A percentile compares a stretch with the other conserved stretches of the same genome.
Evolutionary conservation across 208 protist genomes (phyloP).

Genomic region (Crithidia thermophila): DNA sequence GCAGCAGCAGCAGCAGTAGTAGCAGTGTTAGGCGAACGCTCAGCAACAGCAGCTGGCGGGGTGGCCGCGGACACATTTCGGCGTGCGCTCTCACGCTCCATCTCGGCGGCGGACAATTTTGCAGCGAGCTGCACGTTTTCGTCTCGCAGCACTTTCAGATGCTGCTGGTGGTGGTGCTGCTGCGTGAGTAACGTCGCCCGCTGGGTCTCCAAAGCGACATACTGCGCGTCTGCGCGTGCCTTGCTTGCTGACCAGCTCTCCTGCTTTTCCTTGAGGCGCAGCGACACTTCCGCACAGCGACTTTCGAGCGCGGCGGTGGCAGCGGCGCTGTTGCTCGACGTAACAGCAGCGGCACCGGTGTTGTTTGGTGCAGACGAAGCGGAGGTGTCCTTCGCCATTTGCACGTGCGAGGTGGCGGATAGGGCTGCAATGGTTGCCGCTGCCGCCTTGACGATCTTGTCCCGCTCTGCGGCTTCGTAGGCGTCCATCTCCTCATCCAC

Average conservation of each 20-base stretch:
- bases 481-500: conserved; percentile 66
- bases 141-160: conserved; percentile 9
- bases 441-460: conserved; percentile 27
- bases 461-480: conserved; percentile 41
- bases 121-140: conserved; percentile 10
- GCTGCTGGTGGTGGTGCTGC: conserved; percentile 16
- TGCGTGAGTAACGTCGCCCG: conserved; percentile 6
- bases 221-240: conserved; percentile 8
- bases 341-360: background rate
- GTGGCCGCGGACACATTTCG: background rate
- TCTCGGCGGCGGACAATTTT: background rate
- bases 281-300: conserved; percentile 16
- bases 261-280: conserved; percentile 21
- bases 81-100: background rate
- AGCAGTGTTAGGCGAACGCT: background rate
- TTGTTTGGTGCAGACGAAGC: background rate
- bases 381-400: background rate
- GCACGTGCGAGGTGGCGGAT: background rate
- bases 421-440: background rate
- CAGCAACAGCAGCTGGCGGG: background rate
- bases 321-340: no score
- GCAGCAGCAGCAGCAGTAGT: background rate
- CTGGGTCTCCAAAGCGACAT: conserved; percentile 3
- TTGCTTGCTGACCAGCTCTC: conserved; percentile 7
- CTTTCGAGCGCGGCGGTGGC: conserved; percentile 3